Base-by-base conservation (phyloP, 306 rosid genomes). In the Trifolium subterraneum region DNA sequence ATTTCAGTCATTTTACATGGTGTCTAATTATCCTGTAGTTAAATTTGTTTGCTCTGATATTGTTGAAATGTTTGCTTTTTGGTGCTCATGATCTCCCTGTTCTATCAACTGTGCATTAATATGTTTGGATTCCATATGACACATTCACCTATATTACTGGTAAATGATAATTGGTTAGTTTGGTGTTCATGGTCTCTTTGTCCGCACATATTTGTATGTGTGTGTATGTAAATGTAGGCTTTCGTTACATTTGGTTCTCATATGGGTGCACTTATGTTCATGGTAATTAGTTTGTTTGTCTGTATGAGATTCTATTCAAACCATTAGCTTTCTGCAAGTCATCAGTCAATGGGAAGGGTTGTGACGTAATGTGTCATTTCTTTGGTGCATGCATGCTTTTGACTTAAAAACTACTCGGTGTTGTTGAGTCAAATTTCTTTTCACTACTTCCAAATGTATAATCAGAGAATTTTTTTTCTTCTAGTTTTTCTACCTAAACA, bases 1-100 rank as follows among this genome's bases (percentile, higher is more conserved):
- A 13, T 62, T 41, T 77, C 2, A 65, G 16, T 64, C 51, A 41
- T 68, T 35, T 48, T 68, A 41, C 19, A 13, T 15, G 60, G 7
- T n/a, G 14, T 50, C 54, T 80, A 60, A 36, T 59, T 80, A 38
- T 65, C 10, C 39, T 11, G 29, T 45, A n/a, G 59, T 36, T 52
- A 36, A 64, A 13, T 74, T 74, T 67, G 27, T 27, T 45, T 67
- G 69, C 47, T 27, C 64, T 60, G 36, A 20, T 45, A 42, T 39
- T 66, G 38, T 52, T 10, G 64, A 59, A 68, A 64, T 38, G n/a
- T 65, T 33, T n/a, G 4, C 20, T 42, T 35, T 71, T 71, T 45
- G 54, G 22, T 72, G 31, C 62, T 29, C n/a, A 11, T 2, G 38
- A 10, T 67, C 60, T 68, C 44, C 29, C 8, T 29, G 38, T 68